phyloP scores from a whole-genome alignment of 345 rosid genomes.

The Bruguiera parviflora region DNA sequence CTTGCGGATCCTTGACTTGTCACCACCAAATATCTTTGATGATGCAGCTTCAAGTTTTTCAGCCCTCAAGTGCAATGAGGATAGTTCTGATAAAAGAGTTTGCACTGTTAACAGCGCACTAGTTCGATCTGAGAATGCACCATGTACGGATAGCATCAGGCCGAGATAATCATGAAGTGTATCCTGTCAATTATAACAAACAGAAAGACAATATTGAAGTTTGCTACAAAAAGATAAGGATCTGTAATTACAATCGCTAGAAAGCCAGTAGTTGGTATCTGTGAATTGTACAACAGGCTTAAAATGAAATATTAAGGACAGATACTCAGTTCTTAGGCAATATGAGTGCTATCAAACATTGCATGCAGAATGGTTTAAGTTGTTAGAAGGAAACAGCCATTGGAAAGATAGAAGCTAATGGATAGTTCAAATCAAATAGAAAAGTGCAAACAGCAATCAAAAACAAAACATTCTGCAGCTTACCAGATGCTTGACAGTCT shows the following conservation, averaged over 20 bases:
- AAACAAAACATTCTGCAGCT: constrained; percentile 12
- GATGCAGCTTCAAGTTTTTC: constrained; percentile 95
- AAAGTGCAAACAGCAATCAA: neutral
- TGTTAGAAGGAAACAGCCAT: neutral
- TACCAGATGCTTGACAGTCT: constrained; percentile 96
- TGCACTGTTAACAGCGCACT: constrained; percentile 90
- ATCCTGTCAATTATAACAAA: constrained; percentile 46
- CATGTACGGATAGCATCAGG: constrained; percentile 78
- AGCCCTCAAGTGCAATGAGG: constrained; percentile 63
- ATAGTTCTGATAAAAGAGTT: constrained; percentile 76
- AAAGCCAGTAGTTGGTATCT: neutral
- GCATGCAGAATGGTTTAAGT: neutral
- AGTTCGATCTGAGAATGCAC: constrained; percentile 85
- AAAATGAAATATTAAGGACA: neutral
- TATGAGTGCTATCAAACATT: neutral
- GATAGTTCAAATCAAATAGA: constrained; percentile 4
- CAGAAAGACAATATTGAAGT: neutral
- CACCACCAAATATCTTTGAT: constrained; percentile 95
- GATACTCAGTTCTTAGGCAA: constrained; percentile 9
- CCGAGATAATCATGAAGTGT: constrained; percentile 90
- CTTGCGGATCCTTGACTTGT: constrained; percentile 84
- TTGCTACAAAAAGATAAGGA: neutral
- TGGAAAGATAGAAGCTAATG: neutral
- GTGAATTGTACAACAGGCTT: constrained; percentile 4
- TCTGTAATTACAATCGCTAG: neutral